Evolutionary conservation across 306 rosid species (phyloP), one percentile per base, ranked within the genome.

Genomic region (Cicer yamashitae): DNA sequence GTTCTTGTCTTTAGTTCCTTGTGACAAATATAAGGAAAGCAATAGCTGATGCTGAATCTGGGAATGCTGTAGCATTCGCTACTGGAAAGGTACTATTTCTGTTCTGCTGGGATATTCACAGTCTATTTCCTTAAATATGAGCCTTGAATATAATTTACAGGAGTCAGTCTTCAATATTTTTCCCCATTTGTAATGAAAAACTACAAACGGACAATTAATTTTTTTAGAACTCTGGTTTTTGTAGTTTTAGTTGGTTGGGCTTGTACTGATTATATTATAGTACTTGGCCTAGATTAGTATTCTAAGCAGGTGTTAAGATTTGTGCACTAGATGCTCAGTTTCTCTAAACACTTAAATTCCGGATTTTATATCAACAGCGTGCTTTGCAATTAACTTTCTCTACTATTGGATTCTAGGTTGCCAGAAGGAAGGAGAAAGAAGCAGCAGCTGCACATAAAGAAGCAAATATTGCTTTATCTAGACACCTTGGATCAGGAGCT

Each of bases 361-460:
- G 62, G 64, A 34, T 66, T 13, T 48, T 57, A 10, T 61, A 3
- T 68, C 34, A 71, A 43, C 18, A 39, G 11, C 7, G 13, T 43
- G 51, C 52, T 46, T 67, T 13, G 30, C 8, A 6, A 40, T 60
- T 59, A 14, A 38, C 70, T 79, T 46, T 70, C 59, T 68, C 57
- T 62, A 66, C 73, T 41, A 1, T 79, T 73, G 79, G 76, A 41
- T 74, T 51, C 47, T 71, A 92, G 97, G 85, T 82, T 86, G 97
- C 96, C 52, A 92, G 97, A 84, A 88, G 90, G 79, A 92, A 92
- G 86, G 97, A 92, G 87, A 92, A 79, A 79, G 97, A 92, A 81
- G 96, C 90, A 22, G 96, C 90, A 56, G 93, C 93, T 65, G 91
- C 96, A 61, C 91, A 88, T 44, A 89, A 87, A 76, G 96, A 88